Base-by-base conservation (phyloP, 441 rosid genomes). In the Erodium moschatum region DNA sequence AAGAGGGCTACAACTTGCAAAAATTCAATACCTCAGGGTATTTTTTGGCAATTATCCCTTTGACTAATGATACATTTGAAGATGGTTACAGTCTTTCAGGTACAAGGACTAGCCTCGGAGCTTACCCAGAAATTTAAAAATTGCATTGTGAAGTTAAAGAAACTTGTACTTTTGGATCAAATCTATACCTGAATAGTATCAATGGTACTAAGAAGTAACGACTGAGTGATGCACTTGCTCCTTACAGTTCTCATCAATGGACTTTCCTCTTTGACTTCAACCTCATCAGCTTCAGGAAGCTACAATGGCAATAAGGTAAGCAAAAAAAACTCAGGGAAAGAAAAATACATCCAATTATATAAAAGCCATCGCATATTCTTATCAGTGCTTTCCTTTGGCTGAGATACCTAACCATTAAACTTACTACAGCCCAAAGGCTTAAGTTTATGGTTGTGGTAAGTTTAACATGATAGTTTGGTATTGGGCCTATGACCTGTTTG, bases 191-290 rank as follows among this genome's bases (percentile, higher is more conserved):
- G 98, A 74, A 95, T 92, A 75, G 90, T 87, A 78, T 92, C 89
- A 73, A 95, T 86, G 71, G 98, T 95, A 75, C 96, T 90, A 68
- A 95, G 96, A 79, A 95, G 94, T 74, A 95, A 80, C 69, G 92
- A 74, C 42, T 95, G 98, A 69, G 99, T 95, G 76, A 95, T 83
- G 82, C 98, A 95, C 81, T 95, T 95, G 80, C 97, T 96, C 85
- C 99, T 86, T 71, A 95, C 79, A 69, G 87, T 79, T 81, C 78
- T 83, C 83, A 91, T 80, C 52, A 94, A 61, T 69, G 98, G 91
- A 78, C 89, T 83, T 78, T 81, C 85, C 83, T 85, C 94, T 81
- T 84, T 90, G 71, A 52, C 65, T 65, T 85, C 92, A 33, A 87
- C 79, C 81, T 86, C 98, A 70, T 71, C 74, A 73, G 79, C 70